Base-by-base conservation (phyloP, 371 early-diverging fungal species). In the Mucor circinelloides region DNA sequence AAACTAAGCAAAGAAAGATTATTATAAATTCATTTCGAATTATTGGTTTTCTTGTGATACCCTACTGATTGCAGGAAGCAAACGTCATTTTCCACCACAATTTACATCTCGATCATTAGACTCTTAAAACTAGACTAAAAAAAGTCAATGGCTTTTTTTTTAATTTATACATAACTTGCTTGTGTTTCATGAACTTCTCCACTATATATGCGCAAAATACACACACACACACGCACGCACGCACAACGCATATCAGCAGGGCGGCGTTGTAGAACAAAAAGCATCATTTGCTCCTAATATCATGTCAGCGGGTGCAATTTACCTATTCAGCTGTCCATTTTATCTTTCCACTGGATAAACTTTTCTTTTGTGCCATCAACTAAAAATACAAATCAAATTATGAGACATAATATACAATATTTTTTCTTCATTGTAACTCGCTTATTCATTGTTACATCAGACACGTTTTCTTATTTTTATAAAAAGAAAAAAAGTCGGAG, bases 401-500 rank as follows among this genome's bases (percentile, higher is more conserved):
- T 36, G 36, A 12, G 36, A 36, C 13, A 21, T 50, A 50, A 36
- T 36, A 21, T 50, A 50, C 23, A 50, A 23, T 50, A 50, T 50
- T 3, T 50, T 21, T 25, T 50, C 50, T 50, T 13, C 12, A 23
- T 50, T 21, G 19, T 55, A 55, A 31, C 31, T 55, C 55, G 55
- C 17, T 31, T 15, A 55, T 27, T 27, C 32, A 50, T 57, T 64
- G 64, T 64, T 57, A 64, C 64, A 56, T 57, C 21, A 19, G 50
- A 67, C 67, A 67, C 67, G 67, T 67, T 67, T 55, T 59, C 30
- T 42, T 17, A 28, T 31, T 34, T 36, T 25, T 8, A 13, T 36
- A 23, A 25, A 50, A 63, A 34, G 34, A 19, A 58, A 31, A 31
- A 42, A 34, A 2, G 21, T 61, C 40, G 19, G 31, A 25, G 60